A percentile compares a stretch with the other conserved stretches of the same genome.
Conservation (phyloP, 805 yeast genomes). For the Saccharomycopsis amapae region DNA sequence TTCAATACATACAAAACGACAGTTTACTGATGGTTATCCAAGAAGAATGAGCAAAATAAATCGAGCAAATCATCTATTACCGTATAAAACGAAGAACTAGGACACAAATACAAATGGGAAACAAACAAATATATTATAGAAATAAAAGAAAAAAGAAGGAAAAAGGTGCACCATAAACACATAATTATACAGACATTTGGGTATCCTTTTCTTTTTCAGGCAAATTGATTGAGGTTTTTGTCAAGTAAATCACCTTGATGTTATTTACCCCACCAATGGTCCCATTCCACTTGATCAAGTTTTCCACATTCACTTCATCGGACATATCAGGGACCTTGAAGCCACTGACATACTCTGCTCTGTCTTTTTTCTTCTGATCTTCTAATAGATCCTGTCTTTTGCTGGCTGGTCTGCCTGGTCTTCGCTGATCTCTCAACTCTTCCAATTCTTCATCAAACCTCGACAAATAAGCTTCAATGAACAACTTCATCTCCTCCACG, state of each 20-base stretch:
- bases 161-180: not conserved
- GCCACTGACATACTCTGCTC: constrained; percentile 60
- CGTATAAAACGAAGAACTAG: no score
- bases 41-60: no score
- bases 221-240: constrained; percentile 18
- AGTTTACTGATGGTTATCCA: no score
- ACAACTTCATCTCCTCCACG: constrained; percentile 50
- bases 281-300: constrained; percentile 72
- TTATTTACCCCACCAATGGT: constrained; percentile 68
- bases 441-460: constrained; percentile 74
- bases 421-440: constrained; percentile 51
- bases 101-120: no score
- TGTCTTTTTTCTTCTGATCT: constrained; percentile 53
- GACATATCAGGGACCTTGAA: constrained; percentile 65
- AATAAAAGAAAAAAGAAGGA: not conserved
- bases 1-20: no score
- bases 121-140: no score
- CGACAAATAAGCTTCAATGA: constrained; percentile 54
- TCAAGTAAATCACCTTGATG: constrained; percentile 38
- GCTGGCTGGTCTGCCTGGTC: constrained; percentile 84
- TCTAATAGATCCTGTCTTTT: constrained; percentile 63
- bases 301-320: constrained; percentile 49
- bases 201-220: constrained; percentile 2
- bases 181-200: not conserved
- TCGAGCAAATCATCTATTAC: no score